Conservation (phyloP, 495 filamentous ascomycete species). For the Podospora pseudoanserina region DNA sequence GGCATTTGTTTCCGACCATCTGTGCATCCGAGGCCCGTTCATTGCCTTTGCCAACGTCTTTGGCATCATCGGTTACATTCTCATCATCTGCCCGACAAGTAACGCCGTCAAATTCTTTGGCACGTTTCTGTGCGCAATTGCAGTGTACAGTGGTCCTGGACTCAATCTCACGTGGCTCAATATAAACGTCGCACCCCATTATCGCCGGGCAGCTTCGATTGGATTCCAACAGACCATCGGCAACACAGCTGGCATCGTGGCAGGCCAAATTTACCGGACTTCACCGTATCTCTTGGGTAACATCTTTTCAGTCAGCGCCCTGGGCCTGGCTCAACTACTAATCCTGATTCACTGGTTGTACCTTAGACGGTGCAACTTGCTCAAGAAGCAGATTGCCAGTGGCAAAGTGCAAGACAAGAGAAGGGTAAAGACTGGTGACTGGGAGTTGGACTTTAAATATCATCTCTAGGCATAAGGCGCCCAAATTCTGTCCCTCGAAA, state of each 20-base stretch:
- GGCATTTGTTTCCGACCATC: conserved; percentile 38
- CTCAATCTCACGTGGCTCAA: conserved; percentile 56
- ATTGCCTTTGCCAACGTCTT: conserved; percentile 44
- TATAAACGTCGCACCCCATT: conserved; percentile 56
- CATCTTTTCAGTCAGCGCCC: conserved; percentile 44
- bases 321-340: conserved; percentile 39
- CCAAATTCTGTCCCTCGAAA: no score
- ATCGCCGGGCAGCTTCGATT: conserved; percentile 52
- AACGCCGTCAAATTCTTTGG: conserved; percentile 52
- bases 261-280: conserved; percentile 50
- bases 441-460: conserved; percentile 49
- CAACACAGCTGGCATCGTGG: conserved; percentile 54
- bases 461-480: conserved; percentile 32
- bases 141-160: conserved; percentile 49
- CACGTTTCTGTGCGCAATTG: conserved; percentile 51
- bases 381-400: conserved; percentile 40
- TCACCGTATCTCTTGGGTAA: conserved; percentile 52
- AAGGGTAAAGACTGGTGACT: conserved; percentile 45
- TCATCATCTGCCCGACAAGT: conserved; percentile 39
- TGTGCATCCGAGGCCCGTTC: conserved; percentile 32
- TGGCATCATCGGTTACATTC: conserved; percentile 50
- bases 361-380: conserved; percentile 37
- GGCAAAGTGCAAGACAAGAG: conserved; percentile 45
- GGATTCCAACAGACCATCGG: conserved; percentile 55
- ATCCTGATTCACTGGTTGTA: conserved; percentile 42